Evolutionary conservation across 441 rosid genomes (phyloP), one percentile per base, ranked within the genome.

Genomic region (Populus hybrid): DNA sequence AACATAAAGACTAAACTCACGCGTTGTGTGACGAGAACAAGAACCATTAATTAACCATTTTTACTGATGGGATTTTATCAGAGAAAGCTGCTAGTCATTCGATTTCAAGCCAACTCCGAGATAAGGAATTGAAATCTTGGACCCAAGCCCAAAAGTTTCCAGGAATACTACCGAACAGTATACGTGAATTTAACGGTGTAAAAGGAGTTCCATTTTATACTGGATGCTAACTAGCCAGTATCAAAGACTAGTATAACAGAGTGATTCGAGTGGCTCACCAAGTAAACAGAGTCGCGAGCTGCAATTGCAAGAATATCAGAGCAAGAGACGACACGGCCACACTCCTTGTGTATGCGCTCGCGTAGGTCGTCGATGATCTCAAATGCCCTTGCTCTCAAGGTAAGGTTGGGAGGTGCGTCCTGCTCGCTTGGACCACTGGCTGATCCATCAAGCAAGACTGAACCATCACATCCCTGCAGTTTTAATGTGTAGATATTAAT

Each of bases 291-390:
- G 75, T 93, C 98, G 0, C 97, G 92, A 1, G 98, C 95, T 0
- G 98, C 95, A 4, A 92, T 74, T 38, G 95, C 90, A 0, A 83
- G 79, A 8, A 93, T 78, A 74, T 93, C 98, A 1, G 95, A 73
- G 63, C 98, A 93, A 68, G 98, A 93, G 68, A 92, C 97, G 42
- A 88, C 88, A 31, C 81, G 82, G 31, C 94, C 92, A 11, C 98
- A 93, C 56, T 73, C 68, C 70, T 77, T 79, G 35, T 89, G 85
- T 64, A 89, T 68, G 4, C 45, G 84, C 31, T 79, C 81, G 6
- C 86, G 89, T 6, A 90, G 89, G 61, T 90, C 83, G 20, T 90
- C 40, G 53, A 93, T 82, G 81, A 93, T 86, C 68, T 82, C 75
- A 67, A 92, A 89, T 16, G 92, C 90, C 36, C 59, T 40, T n/a